These are phyloP conservation scores for Eucalyptus sideroxylon DNA, from an alignment of 345 rosid genomes.

Conservation along the genomic window DNA sequence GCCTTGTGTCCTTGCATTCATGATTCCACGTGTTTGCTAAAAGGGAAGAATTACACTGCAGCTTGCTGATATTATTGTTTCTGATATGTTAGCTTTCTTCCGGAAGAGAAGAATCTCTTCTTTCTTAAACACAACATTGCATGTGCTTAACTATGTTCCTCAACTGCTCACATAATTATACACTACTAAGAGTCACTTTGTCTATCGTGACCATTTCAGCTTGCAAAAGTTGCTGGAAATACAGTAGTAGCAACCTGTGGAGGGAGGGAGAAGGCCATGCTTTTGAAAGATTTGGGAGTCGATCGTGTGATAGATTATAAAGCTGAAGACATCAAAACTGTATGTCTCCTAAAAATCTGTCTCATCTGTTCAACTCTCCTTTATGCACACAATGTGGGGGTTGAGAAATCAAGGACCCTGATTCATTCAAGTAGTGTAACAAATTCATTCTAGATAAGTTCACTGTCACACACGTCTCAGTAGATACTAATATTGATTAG, in stretches of 20 bases:
- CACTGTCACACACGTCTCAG: background rate
- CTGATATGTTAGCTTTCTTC: background rate
- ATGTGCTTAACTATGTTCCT: background rate
- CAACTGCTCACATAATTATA: background rate
- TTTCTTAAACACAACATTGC: background rate
- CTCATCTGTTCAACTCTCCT: background rate
- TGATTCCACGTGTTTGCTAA: background rate
- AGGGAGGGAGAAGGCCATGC: constrained; percentile 70
- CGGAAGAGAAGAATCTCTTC: background rate
- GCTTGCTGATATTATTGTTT: background rate
- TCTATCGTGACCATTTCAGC: constrained; percentile 27
- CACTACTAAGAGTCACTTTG: too few relatives aligned
- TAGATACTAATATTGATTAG: background rate
- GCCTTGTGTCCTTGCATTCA: background rate
- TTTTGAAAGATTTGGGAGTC: constrained; percentile 72
- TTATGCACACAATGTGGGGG: background rate
- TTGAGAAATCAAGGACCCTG: background rate
- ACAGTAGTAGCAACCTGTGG: constrained; percentile 91
- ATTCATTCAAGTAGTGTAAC: background rate
- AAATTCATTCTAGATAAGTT: background rate
- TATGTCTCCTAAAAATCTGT: constrained; percentile 14
- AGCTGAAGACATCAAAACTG: constrained; percentile 76
- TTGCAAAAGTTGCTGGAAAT: constrained; percentile 85
- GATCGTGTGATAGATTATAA: constrained; percentile 86
- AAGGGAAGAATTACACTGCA: background rate